Evolutionary conservation across 108 stramenopile species (phyloP).

Genomic region (Skeletonema menzelii): DNA sequence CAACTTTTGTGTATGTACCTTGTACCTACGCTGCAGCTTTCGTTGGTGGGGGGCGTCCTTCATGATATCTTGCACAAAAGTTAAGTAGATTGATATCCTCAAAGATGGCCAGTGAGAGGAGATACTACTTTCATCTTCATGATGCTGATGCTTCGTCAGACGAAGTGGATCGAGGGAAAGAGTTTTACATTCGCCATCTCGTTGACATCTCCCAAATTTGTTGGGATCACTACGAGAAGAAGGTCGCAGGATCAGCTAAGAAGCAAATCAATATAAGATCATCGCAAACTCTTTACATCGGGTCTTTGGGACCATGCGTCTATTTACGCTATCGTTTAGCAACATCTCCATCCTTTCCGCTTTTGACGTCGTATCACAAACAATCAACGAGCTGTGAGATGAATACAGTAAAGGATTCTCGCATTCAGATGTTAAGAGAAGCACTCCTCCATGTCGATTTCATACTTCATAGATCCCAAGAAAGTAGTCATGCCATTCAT

Average conservation of each 20-base stretch:
- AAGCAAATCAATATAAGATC: neutral
- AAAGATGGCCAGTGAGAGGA: neutral
- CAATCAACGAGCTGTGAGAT: neutral
- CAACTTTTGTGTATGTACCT: no score
- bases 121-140: neutral
- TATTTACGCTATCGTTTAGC: constrained; percentile 36
- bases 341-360: constrained; percentile 9
- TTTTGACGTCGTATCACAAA: neutral
- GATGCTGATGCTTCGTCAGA: neutral
- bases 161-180: neutral
- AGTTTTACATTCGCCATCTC: constrained; percentile 3
- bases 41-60: no score
- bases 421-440: neutral
- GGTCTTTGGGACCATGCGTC: constrained; percentile 26
- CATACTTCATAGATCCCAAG: neutral
- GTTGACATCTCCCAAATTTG: constrained; percentile 3
- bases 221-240: constrained; percentile 6
- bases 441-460: neutral
- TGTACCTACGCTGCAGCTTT: no score
- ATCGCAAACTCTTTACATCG: constrained; percentile 3
- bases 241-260: neutral
- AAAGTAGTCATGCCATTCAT: neutral
- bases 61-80: no score
- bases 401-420: neutral
- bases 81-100: no score